phyloP scores from a whole-genome alignment of 352 stramenopile species.

The Globisporangium spinosum region DNA sequence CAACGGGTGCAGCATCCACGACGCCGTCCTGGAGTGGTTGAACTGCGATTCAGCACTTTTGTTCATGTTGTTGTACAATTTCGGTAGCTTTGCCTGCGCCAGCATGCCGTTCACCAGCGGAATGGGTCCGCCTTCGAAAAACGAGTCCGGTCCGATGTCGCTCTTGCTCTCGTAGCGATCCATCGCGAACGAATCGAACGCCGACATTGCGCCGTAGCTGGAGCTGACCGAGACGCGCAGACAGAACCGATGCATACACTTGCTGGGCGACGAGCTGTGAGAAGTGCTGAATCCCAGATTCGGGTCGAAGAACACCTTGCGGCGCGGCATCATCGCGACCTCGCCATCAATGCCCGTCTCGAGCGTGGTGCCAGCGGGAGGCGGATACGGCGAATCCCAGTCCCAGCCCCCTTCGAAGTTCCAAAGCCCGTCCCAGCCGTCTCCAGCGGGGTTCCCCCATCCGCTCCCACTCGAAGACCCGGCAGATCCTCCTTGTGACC shows the following conservation, averaged over 20 bases:
- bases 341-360: slow-evolving; percentile 2
- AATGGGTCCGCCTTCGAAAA: slow-evolving; percentile 10
- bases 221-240: slow-evolving; percentile 39
- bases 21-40: slow-evolving; percentile 33
- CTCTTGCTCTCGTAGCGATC: slow-evolving; percentile 35
- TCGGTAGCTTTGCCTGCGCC: slow-evolving; percentile 17
- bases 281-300: neutral
- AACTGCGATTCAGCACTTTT: slow-evolving; percentile 10
- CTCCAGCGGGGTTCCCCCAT: neutral
- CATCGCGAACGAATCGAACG: slow-evolving; percentile 49
- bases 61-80: slow-evolving; percentile 7
- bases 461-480: neutral
- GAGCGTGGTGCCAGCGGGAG: slow-evolving; percentile 1
- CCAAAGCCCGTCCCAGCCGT: neutral
- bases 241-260: slow-evolving; percentile 20
- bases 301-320: slow-evolving; percentile 6
- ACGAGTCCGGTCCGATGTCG: slow-evolving; percentile 10
- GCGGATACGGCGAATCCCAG: slow-evolving; percentile 6
- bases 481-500: neutral
- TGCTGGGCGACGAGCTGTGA: neutral
- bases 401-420: slow-evolving; percentile 6
- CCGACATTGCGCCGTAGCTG: slow-evolving; percentile 41
- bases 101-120: slow-evolving; percentile 34
- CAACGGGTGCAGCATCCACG: slow-evolving; percentile 35
- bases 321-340: slow-evolving; percentile 1